Conservation (phyloP, 2,329 filamentous ascomycete species). For the Ceratocystis diversiconidia region DNA sequence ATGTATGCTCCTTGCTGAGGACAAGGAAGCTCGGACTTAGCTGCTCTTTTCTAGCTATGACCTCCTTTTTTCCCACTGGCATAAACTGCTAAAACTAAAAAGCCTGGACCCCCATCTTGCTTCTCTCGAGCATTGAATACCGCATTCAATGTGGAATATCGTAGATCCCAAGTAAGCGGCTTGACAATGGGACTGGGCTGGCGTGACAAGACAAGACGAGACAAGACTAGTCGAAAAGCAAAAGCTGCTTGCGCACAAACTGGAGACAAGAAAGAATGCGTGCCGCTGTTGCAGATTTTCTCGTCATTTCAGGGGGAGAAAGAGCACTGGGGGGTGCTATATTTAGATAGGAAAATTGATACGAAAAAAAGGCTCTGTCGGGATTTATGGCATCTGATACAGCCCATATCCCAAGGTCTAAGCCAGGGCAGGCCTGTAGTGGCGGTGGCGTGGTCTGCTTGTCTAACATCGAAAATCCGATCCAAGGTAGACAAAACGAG, state of each 20-base stretch:
- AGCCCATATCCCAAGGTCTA: neutral
- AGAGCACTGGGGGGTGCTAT: neutral
- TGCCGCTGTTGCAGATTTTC: neutral
- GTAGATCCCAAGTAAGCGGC: too few relatives aligned
- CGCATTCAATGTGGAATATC: too few relatives aligned
- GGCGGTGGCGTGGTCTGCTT: neutral
- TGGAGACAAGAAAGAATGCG: neutral
- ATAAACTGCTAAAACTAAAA: neutral
- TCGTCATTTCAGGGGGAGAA: neutral
- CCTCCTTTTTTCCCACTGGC: neutral
- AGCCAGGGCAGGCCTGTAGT: neutral
- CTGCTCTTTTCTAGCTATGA: neutral
- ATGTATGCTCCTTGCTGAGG: too few relatives aligned
- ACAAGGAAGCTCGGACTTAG: neutral
- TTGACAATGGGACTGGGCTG: too few relatives aligned
- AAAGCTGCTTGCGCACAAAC: neutral
- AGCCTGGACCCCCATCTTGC: neutral
- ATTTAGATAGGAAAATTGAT: neutral
- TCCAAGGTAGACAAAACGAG: neutral
- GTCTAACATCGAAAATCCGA: neutral
- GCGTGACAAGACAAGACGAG: too few relatives aligned
- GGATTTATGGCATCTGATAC: conserved; percentile 1
- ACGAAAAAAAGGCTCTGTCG: neutral
- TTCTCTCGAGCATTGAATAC: neutral
- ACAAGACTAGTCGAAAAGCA: neutral